Conservation (phyloP, 2,329 filamentous ascomycete genomes). For the Talaromyces sp. region DNA sequence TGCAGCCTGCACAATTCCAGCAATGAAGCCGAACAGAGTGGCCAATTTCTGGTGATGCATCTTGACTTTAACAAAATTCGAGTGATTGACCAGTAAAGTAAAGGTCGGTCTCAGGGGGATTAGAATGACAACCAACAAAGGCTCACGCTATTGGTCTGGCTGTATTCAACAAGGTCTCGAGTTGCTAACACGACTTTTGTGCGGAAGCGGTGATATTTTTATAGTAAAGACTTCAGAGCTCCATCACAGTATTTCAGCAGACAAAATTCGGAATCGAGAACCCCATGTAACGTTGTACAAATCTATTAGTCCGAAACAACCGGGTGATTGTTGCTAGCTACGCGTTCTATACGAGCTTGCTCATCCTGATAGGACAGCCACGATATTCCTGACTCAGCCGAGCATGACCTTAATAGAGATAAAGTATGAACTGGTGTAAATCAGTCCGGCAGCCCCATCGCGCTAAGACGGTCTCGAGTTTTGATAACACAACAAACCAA, state of each 20-base stretch:
- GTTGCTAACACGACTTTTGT: neutral
- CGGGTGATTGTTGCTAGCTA: neutral
- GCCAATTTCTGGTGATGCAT: neutral
- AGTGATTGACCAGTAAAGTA: neutral
- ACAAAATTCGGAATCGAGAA: neutral
- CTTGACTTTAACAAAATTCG: too few relatives aligned
- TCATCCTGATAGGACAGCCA: neutral
- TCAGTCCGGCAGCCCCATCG: neutral
- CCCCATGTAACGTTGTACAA: neutral
- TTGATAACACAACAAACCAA: neutral
- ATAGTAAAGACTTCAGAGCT: neutral
- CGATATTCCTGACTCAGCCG: neutral
- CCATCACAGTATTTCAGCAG: neutral
- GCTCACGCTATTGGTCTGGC: neutral
- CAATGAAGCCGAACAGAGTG: neutral
- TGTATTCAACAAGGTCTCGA: neutral
- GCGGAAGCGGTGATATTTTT: neutral
- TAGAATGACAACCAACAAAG: neutral
- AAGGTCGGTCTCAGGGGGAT: neutral
- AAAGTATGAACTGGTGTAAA: neutral
- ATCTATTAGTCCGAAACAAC: neutral
- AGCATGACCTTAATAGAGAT: neutral
- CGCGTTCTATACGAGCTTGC: neutral
- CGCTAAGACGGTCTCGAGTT: neutral
- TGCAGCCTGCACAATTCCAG: neutral